Conservation (phyloP, 345 rosid species). For the Pseudoturritis turrita region DNA sequence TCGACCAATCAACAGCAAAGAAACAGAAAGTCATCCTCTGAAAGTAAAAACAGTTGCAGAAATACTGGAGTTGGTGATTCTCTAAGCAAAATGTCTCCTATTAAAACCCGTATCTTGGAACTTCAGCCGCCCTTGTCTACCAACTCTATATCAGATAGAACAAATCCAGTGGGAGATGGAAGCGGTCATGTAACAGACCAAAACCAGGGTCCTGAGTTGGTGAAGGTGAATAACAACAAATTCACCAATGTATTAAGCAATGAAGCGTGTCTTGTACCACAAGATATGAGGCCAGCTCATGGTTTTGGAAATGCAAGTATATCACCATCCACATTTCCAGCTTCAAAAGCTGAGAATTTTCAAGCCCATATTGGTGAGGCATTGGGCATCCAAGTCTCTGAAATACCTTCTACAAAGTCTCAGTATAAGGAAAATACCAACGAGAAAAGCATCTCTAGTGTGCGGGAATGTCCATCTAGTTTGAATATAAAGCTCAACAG, state of each 20-base stretch:
- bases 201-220: conserved; percentile 16
- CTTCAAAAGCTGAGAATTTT: conserved; percentile 28
- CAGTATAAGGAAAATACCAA: conserved; percentile 18
- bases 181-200: conserved; percentile 24
- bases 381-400: conserved; percentile 27
- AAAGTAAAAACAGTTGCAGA: conserved; percentile 43
- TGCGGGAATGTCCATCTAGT: conserved; percentile 29
- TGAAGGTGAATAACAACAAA: conserved; percentile 19
- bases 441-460: conserved; percentile 17
- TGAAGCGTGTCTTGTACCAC: conserved; percentile 11
- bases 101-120: conserved; percentile 25
- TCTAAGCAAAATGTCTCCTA: conserved; percentile 19
- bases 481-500: conserved; percentile 33
- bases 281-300: conserved; percentile 17
- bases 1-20: conserved; percentile 19
- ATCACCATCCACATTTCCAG: conserved; percentile 24
- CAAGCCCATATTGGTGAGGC: conserved; percentile 28
- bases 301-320: conserved; percentile 23
- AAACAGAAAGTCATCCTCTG: conserved; percentile 39
- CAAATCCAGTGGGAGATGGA: conserved; percentile 11
- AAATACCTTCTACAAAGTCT: conserved; percentile 27
- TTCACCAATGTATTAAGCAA: conserved; percentile 15
- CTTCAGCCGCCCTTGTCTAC: conserved; percentile 26
- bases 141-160: conserved; percentile 25
- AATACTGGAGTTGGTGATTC: conserved; percentile 22